Percentiles rank a stretch among this genome's conserved stretches.
Evolutionary conservation across 768 basidiomycete genomes (phyloP).

Genomic region (Leccinum disarticulatum): DNA sequence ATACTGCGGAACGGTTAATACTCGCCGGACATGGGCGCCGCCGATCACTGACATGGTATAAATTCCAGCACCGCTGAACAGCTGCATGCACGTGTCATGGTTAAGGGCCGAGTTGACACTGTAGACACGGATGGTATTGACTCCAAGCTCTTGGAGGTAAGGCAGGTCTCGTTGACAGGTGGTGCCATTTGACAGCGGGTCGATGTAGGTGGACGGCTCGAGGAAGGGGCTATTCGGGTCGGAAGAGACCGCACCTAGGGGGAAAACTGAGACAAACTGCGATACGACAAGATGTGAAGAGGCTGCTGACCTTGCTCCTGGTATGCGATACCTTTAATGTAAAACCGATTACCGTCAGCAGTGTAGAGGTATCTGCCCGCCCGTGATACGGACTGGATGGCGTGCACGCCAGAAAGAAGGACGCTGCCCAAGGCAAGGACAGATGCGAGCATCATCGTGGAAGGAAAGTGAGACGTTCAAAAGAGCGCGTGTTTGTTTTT

Average conservation of each 20-base stretch:
- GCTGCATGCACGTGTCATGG: slow-evolving; percentile 84
- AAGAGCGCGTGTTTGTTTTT: neutral
- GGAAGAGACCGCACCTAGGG: slow-evolving; percentile 37
- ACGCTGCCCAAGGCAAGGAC: slow-evolving; percentile 39
- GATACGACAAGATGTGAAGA: neutral
- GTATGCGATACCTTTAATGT: slow-evolving; percentile 86
- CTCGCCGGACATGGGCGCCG: slow-evolving; percentile 4
- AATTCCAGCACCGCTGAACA: slow-evolving; percentile 76
- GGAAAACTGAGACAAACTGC: neutral
- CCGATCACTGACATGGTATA: slow-evolving; percentile 73
- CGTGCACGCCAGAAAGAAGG: slow-evolving; percentile 52
- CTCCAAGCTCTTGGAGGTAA: slow-evolving; percentile 67
- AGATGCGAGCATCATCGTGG: slow-evolving; percentile 27
- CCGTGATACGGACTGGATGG: slow-evolving; percentile 67
- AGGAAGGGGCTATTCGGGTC: slow-evolving; percentile 59
- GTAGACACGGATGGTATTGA: slow-evolving; percentile 86
- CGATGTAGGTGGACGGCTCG: slow-evolving; percentile 74
- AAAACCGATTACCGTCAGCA: slow-evolving; percentile 74
- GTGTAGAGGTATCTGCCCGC: slow-evolving; percentile 81
- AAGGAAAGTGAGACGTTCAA: slow-evolving; percentile 4
- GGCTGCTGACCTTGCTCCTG: slow-evolving; percentile 66
- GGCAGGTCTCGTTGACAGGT: slow-evolving; percentile 81
- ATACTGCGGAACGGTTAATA: slow-evolving; percentile 49
- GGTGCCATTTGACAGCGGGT: slow-evolving; percentile 67
- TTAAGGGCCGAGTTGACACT: slow-evolving; percentile 80